These are phyloP conservation scores for Quercus phellos DNA, from an alignment of 331 rosid genomes.

Conservation along the genomic window DNA sequence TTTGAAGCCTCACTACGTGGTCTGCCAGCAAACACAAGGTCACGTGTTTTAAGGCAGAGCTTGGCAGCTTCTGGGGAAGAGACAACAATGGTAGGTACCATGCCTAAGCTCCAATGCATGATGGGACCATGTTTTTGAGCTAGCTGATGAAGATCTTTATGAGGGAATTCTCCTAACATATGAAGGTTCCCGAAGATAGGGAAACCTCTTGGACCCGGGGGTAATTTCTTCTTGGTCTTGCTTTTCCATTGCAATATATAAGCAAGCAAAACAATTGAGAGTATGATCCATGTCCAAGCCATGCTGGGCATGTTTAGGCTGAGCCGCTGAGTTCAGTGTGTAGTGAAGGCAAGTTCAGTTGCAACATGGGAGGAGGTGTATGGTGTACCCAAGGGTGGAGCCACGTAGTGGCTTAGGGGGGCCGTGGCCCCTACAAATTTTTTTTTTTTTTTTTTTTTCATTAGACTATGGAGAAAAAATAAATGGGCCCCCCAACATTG, in stretches of 20 bases:
- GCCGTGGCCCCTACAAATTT: no score
- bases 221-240: constrained; percentile 29
- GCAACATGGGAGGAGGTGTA: no score
- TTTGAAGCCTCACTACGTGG: constrained; percentile 38
- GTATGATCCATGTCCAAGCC: constrained; percentile 19
- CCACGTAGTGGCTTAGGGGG: no score
- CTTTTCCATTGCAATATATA: constrained; percentile 17
- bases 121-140: constrained; percentile 50
- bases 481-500: no score
- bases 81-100: constrained; percentile 43
- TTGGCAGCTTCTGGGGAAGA: constrained; percentile 66
- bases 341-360: no score
- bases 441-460: no score
- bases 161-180: constrained; percentile 37
- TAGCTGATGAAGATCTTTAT: constrained; percentile 34
- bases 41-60: constrained; percentile 57
- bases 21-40: constrained; percentile 53
- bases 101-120: constrained; percentile 47
- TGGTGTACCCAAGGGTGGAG: no score
- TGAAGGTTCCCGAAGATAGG: constrained; percentile 58
- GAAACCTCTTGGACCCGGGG: constrained; percentile 66
- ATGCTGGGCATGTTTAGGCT: neutral
- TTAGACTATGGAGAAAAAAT: no score
- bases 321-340: no score
- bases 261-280: constrained; percentile 20